Evolutionary conservation across 805 yeast species (phyloP), one percentile per base, ranked within the genome.

Genomic region (Helenozyma rhizophorensis): DNA sequence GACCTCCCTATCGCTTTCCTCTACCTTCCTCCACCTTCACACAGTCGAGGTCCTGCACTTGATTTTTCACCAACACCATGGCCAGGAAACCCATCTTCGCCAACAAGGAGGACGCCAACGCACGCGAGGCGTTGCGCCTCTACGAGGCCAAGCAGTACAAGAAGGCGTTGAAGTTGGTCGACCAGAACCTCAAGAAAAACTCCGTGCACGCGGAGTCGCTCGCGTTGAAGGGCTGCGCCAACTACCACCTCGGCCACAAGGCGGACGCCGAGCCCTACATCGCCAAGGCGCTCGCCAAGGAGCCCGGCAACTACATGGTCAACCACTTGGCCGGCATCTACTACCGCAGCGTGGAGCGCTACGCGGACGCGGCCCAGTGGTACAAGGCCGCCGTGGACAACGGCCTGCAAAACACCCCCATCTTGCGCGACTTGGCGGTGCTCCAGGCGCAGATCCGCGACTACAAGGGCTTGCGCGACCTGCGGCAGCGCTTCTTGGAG

Each of bases 61-160:
- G 8, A 17, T 8, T 17, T 6, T 8, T 17, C 19, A 17, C 19
- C 19, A n/a, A n/a, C n/a, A n/a, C n/a, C n/a, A 43, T 42, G 45
- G 33, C 23, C n/a, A 32, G 47, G 18, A 46, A 42, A 19, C 69
- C 70, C 1, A 56, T 66, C 28, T 51, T 64, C 35, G 53, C 60
- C 30, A 56, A 45, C 40, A 86, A 84, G 56, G 95, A 87, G 44
- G 90, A 83, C 36, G 68, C 72, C 21, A 76, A 76, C 42, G 88
- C 90, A 65, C 72, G 81, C 37, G 84, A 82, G 45, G 96, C 96
- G 1, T 69, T 93, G 49, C 78, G 78, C 47, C 70, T 84, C 19
- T 93, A 87, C 51, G 97, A 93, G 53, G 55, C 71, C 29, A 87
- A 85, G 56, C 88, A 87, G 57, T 89, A 89, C 67, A 85, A 85